Conservation (phyloP, 805 yeast genomes). For the Kregervanrija pseudodelftensis region DNA sequence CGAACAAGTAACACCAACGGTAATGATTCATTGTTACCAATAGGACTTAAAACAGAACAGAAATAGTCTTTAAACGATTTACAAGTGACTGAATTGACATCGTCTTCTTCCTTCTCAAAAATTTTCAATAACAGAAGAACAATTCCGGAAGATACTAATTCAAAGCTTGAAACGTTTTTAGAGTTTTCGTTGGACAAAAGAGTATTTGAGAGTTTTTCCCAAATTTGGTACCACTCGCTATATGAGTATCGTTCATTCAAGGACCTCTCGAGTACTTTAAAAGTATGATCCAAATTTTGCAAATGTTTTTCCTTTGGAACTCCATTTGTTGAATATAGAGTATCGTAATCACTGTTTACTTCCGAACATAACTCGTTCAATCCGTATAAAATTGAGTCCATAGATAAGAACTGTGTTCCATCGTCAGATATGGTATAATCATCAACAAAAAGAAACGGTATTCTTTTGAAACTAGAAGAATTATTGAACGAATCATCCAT, state of each 20-base stretch:
- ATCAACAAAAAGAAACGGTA: slow-evolving; percentile 13
- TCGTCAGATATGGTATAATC: slow-evolving; percentile 9
- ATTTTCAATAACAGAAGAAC: slow-evolving; percentile 34
- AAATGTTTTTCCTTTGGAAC: slow-evolving; percentile 24
- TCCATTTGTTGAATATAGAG: slow-evolving; percentile 14
- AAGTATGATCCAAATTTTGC: slow-evolving; percentile 23
- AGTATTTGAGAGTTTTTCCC: slow-evolving; percentile 31
- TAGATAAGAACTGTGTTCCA: slow-evolving; percentile 12
- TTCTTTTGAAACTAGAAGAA: too few species aligned
- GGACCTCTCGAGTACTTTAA: slow-evolving; percentile 17
- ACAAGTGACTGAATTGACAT: slow-evolving; percentile 27
- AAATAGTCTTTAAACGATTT: slow-evolving; percentile 40
- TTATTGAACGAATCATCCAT: slow-evolving; percentile 6
- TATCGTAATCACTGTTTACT: slow-evolving; percentile 13
- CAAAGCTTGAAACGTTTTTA: slow-evolving; percentile 57
- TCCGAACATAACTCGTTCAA: not conserved
- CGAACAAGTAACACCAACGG: slow-evolving; percentile 41
- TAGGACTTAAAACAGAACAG: slow-evolving; percentile 25
- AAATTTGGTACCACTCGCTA: slow-evolving; percentile 28
- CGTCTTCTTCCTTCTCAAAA: slow-evolving; percentile 26
- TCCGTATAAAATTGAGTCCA: slow-evolving; percentile 1
- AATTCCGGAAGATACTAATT: slow-evolving; percentile 63
- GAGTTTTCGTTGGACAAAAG: slow-evolving; percentile 1
- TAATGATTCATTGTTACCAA: slow-evolving; percentile 23
- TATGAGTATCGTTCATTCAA: slow-evolving; percentile 13